Evolutionary conservation across 352 stramenopile genomes (phyloP), one percentile per base, ranked within the genome.

Genomic region (Phytophthora syringae): DNA sequence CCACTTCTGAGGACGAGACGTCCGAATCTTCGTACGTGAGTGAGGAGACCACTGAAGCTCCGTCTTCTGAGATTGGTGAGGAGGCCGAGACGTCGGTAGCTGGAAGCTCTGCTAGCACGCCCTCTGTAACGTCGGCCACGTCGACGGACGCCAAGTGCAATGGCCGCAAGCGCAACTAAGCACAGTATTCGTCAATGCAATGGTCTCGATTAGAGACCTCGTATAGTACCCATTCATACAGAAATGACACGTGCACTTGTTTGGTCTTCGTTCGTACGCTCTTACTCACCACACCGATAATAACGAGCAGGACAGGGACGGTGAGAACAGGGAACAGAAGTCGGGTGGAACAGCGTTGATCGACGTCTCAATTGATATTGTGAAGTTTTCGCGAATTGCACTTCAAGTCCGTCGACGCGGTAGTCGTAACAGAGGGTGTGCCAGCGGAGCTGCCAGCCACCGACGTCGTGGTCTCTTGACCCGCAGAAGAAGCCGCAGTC

Each of bases 371-470:
- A n/a, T n/a, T n/a, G n/a, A n/a, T n/a, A n/a, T n/a, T n/a, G n/a
- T n/a, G n/a, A n/a, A n/a, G n/a, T n/a, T n/a, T n/a, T n/a, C n/a
- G n/a, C n/a, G n/a, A n/a, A n/a, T 58, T 59, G 52, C 45, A 69
- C 45, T 69, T 69, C 10, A n/a, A 36, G 20, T 49, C 47, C 12
- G 60, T 64, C 20, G 52, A 53, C 22, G 52, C 36, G 7, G 27
- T 39, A 7, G 52, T 43, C 11, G 44, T 64, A 58, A 59, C 36
- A 1, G 50, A 56, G 5, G 60, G 42, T 1, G 50, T 55, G 42
- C 3, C 50, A 10, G 50, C 50, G 32, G 40, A 60, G 34, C 49
- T 67, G 12, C 42, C 42, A 20, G 49, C 42, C 9, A 67, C 50
- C 2, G 51, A 62, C 13, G 51, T 67, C 16, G 47, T 24, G 7